Conservation (phyloP, 2,329 filamentous ascomycete genomes). For the Hypoxylon sp. region DNA sequence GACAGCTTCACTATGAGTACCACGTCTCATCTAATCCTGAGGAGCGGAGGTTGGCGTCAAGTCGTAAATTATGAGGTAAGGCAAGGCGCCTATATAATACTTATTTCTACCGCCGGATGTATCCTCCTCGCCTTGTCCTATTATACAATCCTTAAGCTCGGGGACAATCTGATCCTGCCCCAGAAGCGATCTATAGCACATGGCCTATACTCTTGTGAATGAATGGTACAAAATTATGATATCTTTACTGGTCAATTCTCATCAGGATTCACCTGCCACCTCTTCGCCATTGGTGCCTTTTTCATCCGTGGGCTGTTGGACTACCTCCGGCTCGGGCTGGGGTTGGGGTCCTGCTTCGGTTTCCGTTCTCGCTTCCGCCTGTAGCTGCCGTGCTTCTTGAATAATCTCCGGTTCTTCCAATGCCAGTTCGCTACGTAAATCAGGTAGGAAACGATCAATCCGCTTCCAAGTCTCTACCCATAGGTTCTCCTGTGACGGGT, state of each 20-base stretch:
- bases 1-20: no score
- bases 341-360: constrained; percentile 1
- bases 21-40: no score
- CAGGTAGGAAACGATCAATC: constrained; percentile 73
- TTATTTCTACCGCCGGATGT: constrained; percentile 13
- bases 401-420: constrained; percentile 58
- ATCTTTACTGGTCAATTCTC: background rate
- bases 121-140: constrained; percentile 33
- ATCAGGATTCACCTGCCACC: constrained; percentile 16
- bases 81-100: constrained; percentile 14
- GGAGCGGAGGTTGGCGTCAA: no score
- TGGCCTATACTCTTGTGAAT: constrained; percentile 4
- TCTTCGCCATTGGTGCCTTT: constrained; percentile 22
- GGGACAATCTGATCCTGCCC: background rate
- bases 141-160: constrained; percentile 39
- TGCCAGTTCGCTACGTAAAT: constrained; percentile 67
- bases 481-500: constrained; percentile 66
- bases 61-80: background rate
- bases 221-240: constrained; percentile 7
- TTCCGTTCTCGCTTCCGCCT: background rate
- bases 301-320: constrained; percentile 14
- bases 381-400: constrained; percentile 14
- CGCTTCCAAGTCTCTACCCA: constrained; percentile 74
- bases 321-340: background rate
- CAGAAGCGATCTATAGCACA: constrained; percentile 7